These are phyloP conservation scores for Epithemia pelagica DNA, from an alignment of 108 stramenopile genomes.

Conservation along the genomic window DNA sequence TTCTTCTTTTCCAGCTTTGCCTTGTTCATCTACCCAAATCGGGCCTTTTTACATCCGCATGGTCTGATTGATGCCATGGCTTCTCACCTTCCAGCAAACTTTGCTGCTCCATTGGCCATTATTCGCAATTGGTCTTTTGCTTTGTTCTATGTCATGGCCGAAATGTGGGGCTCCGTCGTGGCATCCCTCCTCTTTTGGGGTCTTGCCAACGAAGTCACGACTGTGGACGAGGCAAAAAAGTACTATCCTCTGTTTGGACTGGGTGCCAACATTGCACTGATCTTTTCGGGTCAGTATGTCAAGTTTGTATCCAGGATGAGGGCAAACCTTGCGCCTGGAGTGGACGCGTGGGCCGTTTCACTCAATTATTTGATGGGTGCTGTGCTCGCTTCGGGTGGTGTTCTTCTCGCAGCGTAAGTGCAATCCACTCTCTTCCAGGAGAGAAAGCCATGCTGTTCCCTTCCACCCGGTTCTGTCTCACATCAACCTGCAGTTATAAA, in stretches of 20 bases:
- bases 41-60: constrained; percentile 80
- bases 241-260: constrained; percentile 97
- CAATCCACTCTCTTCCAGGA: too few relatives aligned
- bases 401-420: constrained; percentile 43
- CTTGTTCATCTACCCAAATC: constrained; percentile 81
- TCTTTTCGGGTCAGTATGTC: constrained; percentile 95
- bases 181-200: constrained; percentile 96
- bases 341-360: constrained; percentile 90
- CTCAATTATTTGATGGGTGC: constrained; percentile 93
- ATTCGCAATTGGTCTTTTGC: constrained; percentile 95
- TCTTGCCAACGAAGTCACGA: constrained; percentile 96
- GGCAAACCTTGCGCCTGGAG: constrained; percentile 69
- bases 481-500: constrained; percentile 65
- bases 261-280: constrained; percentile 93
- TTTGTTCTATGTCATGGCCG: constrained; percentile 96
- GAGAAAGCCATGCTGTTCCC: too few relatives aligned
- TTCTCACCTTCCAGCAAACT: constrained; percentile 55
- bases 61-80: constrained; percentile 75
- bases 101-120: constrained; percentile 75
- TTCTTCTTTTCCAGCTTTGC: constrained; percentile 89
- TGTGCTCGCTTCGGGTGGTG: constrained; percentile 73
- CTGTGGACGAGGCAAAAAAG: constrained; percentile 93
- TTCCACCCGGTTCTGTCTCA: too few relatives aligned
- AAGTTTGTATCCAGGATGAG: constrained; percentile 83
- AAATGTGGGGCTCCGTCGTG: constrained; percentile 97